A percentile compares a stretch with the other conserved stretches of the same genome.
phyloP scores from a whole-genome alignment of 2,329 filamentous ascomycete genomes.

The Alternaria panax region DNA sequence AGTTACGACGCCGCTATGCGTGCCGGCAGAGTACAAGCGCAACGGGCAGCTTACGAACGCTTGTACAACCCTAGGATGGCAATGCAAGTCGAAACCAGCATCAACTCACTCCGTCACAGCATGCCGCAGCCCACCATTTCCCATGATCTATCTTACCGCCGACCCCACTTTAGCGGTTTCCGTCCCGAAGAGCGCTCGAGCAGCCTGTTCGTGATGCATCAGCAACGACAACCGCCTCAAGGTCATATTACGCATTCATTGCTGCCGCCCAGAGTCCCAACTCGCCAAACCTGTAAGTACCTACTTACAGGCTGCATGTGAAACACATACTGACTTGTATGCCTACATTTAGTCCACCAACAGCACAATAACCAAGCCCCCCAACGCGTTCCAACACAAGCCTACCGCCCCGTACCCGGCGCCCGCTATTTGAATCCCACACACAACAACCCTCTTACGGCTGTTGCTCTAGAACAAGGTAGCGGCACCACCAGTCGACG shows the following conservation, averaged over 20 bases:
- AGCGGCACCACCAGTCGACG: conserved; percentile 21
- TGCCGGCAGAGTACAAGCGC: conserved; percentile 22
- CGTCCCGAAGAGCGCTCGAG: conserved; percentile 12
- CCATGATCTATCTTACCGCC: conserved; percentile 22
- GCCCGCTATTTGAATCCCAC: conserved; percentile 6
- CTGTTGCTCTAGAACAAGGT: conserved; percentile 20
- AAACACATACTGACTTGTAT: not conserved
- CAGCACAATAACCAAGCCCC: conserved; percentile 3
- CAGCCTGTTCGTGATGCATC: conserved; percentile 11
- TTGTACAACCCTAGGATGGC: conserved; percentile 15
- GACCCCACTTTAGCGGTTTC: conserved; percentile 9
- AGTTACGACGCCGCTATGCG: conserved; percentile 1
- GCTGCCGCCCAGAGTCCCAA: conserved; percentile 8
- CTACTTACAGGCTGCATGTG: not conserved
- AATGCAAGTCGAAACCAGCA: conserved; percentile 6
- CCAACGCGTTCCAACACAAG: conserved; percentile 1
- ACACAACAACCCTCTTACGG: conserved; percentile 7
- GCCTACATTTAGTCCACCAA: not conserved
- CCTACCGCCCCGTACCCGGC: conserved; percentile 1
- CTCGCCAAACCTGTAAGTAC: not conserved
- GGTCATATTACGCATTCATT: not conserved
- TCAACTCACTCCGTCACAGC: conserved; percentile 14
- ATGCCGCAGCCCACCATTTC: conserved; percentile 19
- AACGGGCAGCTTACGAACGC: conserved; percentile 25
- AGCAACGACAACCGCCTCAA: not conserved